Evolutionary conservation across 345 rosid genomes (phyloP).

Genomic region (Syzygium jambos): DNA sequence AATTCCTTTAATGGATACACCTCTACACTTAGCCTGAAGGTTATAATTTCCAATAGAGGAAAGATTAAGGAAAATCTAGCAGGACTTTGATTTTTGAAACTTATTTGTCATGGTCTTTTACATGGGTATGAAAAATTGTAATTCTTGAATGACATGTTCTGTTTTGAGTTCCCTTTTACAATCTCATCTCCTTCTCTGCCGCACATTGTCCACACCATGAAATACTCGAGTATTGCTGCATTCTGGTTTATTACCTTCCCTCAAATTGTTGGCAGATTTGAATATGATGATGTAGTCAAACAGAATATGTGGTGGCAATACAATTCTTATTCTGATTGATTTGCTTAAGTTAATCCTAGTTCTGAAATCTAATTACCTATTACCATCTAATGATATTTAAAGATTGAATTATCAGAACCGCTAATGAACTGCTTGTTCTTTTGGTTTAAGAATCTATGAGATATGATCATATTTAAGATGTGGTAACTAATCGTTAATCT

Average conservation of each 20-base stretch:
- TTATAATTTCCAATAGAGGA: background rate
- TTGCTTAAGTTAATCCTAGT: background rate
- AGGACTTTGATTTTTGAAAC: background rate
- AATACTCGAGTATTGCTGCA: constrained; percentile 89
- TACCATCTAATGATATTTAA: background rate
- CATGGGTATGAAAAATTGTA: background rate
- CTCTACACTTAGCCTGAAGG: background rate
- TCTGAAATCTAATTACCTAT: background rate
- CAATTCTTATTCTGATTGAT: constrained; percentile 18
- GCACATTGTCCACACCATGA: constrained; percentile 95
- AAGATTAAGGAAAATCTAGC: background rate
- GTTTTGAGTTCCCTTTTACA: background rate
- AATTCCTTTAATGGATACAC: background rate
- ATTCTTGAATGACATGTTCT: background rate
- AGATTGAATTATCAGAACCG: background rate
- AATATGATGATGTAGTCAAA: constrained; percentile 76
- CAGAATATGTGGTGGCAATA: constrained; percentile 91
- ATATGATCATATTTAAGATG: constrained; percentile 79
- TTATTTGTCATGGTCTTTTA: background rate
- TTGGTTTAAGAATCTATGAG: constrained; percentile 70
- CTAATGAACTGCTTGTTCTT: background rate
- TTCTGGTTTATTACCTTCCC: constrained; percentile 92
- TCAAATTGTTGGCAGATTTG: constrained; percentile 73
- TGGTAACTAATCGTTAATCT: constrained; percentile 68
- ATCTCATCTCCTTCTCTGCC: constrained; percentile 20